Evolutionary conservation across 179 eudicot species (phyloP).

Genomic region (Patellifolia procumbens): DNA sequence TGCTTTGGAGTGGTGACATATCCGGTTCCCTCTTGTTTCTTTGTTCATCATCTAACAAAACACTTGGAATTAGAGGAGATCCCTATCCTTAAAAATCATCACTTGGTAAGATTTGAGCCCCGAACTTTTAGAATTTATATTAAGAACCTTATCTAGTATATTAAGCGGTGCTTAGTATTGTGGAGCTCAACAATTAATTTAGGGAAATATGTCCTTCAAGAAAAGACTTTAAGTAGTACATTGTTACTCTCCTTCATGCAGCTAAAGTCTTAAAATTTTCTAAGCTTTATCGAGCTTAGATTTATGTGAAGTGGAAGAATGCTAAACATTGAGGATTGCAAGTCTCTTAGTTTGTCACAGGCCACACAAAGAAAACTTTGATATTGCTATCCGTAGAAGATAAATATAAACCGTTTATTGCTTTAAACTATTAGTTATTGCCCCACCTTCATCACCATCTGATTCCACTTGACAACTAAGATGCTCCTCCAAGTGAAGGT

Average conservation of each 20-base stretch:
- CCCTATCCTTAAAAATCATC: too few relatives aligned
- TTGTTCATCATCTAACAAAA: too few relatives aligned
- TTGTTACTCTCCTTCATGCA: too few relatives aligned
- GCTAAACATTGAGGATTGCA: not conserved
- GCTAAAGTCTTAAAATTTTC: not conserved
- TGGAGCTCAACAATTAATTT: not conserved
- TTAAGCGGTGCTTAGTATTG: too few relatives aligned
- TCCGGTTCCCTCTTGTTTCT: too few relatives aligned
- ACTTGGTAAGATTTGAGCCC: too few relatives aligned
- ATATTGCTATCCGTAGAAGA: constrained; percentile 34
- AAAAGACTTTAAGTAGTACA: too few relatives aligned
- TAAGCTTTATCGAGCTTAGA: not conserved
- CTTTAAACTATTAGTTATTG: constrained; percentile 15
- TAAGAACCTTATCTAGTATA: too few relatives aligned
- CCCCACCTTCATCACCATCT: constrained; percentile 14
- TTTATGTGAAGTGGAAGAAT: constrained; percentile 13
- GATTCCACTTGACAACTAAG: constrained; percentile 19
- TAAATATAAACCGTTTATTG: constrained; percentile 16
- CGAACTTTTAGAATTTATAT: too few relatives aligned
- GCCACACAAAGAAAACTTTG: not conserved
- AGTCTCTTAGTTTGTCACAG: not conserved
- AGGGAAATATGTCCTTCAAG: not conserved
- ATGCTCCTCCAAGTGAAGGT: constrained; percentile 9
- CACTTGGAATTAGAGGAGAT: too few relatives aligned
- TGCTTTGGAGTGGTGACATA: too few relatives aligned